Base-by-base conservation (phyloP, 257 asterid species). In the Ophiorrhiza pumila region DNA sequence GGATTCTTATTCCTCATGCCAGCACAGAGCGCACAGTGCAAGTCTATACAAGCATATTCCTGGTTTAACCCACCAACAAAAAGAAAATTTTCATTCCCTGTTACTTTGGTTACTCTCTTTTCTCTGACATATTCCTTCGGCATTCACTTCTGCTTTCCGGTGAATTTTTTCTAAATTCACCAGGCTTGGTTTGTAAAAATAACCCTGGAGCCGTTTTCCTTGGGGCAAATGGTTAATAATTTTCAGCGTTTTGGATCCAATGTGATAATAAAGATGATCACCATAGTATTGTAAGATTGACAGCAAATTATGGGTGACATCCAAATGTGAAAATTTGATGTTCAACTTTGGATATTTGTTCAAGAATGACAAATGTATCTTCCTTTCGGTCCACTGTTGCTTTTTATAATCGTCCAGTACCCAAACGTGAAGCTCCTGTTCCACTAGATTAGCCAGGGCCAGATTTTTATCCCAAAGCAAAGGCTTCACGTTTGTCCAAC, bases 391-490 rank as follows among this genome's bases (percentile, higher is more conserved):
- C 84, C 83, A 79, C 62, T 46, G 75, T 31, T 68, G 45, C 53
- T 49, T 73, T 76, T 50, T 78, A 77, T 58, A 63, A 61, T 76
- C 82, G 41, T 76, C 74, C 43, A 85, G 41, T 63, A 69, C 76
- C 75, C 68, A 49, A 39, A 82, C 29, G 43, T 75, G 46, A 4
- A 75, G 27, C 37, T 67, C 53, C n/a, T 55, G 35, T 17, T 67
- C 77, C 4, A 50, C 69, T 12, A 74, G 2, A 7, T 12, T 39
- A 17, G 52, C 78, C 20, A 77, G 29, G 14, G 35, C 81, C 1
- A 84, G 58, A 15, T 77, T 79, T 69, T 80, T 74, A 7, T 75
- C 74, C 86, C 86, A 81, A 10, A 55, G 42, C 4, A 77, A 4
- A 46, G 7, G 60, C 34, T 22, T 2, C 5, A 56, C 59, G 0